A percentile compares a stretch with the other conserved stretches of the same genome.
phyloP scores from a whole-genome alignment of 73 alveolate species.

The Tetrahymena malaccensis region DNA sequence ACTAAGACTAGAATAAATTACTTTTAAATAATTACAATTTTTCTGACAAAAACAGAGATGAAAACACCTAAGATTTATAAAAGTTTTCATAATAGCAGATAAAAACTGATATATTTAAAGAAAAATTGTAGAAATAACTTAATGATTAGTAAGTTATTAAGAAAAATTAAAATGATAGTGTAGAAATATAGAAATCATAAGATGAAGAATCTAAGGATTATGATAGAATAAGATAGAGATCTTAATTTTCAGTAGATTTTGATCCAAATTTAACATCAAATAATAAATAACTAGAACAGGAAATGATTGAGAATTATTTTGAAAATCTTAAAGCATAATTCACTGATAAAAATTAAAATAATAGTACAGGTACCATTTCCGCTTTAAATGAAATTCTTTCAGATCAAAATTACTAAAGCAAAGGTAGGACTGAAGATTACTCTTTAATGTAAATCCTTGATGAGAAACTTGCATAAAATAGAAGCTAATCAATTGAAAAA shows the following conservation, averaged over 20 bases:
- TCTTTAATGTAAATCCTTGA: not conserved
- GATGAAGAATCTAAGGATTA: not conserved
- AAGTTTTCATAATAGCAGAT: not conserved
- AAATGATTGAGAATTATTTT: not conserved
- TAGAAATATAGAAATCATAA: not conserved
- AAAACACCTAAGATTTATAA: not conserved
- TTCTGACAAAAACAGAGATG: not conserved
- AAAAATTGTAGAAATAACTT: not conserved
- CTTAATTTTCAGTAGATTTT: not conserved
- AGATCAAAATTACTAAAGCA: not conserved
- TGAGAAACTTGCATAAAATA: not conserved
- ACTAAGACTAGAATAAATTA: too few relatives aligned
- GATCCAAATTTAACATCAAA: not conserved
- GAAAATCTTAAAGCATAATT: not conserved
- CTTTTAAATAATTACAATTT: too few relatives aligned
- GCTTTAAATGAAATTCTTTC: not conserved
- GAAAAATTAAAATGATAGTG: not conserved
- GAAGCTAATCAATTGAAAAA: not conserved
- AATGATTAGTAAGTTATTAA: not conserved
- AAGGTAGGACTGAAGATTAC: not conserved
- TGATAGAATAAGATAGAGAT: not conserved
- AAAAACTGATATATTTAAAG: not conserved
- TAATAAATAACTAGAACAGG: not conserved
- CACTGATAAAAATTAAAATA: not conserved
- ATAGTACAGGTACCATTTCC: not conserved